Evolutionary conservation across 306 rosid species (phyloP), one percentile per base, ranked within the genome.

Genomic region (Rosa chinensis): DNA sequence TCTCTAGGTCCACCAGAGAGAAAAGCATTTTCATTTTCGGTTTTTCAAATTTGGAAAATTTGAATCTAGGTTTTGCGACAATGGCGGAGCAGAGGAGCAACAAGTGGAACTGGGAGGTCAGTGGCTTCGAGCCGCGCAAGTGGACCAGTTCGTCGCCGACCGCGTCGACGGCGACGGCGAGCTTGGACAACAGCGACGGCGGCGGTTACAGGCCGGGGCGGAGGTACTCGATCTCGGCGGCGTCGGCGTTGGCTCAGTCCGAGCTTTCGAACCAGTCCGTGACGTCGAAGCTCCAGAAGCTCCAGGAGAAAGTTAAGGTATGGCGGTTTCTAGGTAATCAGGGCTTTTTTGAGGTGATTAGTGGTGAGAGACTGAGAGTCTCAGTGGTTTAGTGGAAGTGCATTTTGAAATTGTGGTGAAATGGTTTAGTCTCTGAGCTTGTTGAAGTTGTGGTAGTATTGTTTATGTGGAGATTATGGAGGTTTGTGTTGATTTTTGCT

Each of bases 71-170:
- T 77, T 75, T 85, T 76, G 21, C 39, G 72, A 28, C 32, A 84
- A 92, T 95, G 99, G 92, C 86, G 82, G 98, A 92, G 66, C 93
- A 91, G 82, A 82, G 74, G 85, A 90, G 32, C 68, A 81, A 81
- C 79, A 82, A 84, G n/a, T 95, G 99, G 99, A 95, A 90, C 89
- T 95, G 99, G 99, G 98, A 95, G 86, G 97, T 95, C 6, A 79
- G 90, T 62, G 99, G 99, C 42, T 95, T 95, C 77, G 96, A 89
- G 86, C 99, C 96, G 4, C 88, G 96, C 90, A 95, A 95, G 82
- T 79, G 89, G 78, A 32, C 91, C 14, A 66, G 85, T 40, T 66
- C 92, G 4, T 42, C 82, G 16, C 25, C 86, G 52, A 32, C 78
- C 2, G 20, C 56, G 20, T 5, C 75, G 73, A 21, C 44, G 25